phyloP scores from a whole-genome alignment of 108 stramenopile genomes.

The Parmales sp. region DNA sequence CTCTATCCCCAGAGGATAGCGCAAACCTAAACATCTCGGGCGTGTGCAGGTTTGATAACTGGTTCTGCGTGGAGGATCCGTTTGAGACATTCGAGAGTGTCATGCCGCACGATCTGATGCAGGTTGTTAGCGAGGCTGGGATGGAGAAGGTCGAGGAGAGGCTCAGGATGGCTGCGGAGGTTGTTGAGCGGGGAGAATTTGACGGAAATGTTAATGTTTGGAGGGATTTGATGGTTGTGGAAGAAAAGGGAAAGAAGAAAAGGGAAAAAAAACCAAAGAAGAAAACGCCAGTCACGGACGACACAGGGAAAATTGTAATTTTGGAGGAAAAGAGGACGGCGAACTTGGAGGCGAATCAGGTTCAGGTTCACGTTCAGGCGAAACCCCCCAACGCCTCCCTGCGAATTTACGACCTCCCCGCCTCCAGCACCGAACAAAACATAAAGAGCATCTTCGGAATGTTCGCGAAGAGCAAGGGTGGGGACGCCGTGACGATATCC shows the following conservation, averaged over 20 bases:
- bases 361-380: neutral
- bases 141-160: neutral
- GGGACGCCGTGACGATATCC: no score
- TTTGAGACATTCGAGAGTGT: slow-evolving; percentile 70
- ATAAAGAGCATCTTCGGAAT: no score
- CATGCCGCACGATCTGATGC: slow-evolving; percentile 62
- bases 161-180: neutral
- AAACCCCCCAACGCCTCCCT: neutral
- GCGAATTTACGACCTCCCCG: no score
- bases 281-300: neutral
- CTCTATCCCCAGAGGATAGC: neutral
- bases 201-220: neutral
- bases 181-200: neutral
- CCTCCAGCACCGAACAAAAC: no score
- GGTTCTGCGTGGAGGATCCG: slow-evolving; percentile 67
- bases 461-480: no score
- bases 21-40: slow-evolving; percentile 19
- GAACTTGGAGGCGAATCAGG: neutral
- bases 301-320: neutral
- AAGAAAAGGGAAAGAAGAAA: neutral
- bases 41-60: slow-evolving; percentile 30
- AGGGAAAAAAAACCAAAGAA: neutral
- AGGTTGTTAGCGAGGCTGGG: neutral
- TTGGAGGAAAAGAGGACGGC: neutral
- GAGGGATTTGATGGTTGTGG: neutral